Evolutionary conservation across 495 filamentous ascomycete species (phyloP), one percentile per base, ranked within the genome.

Genomic region (Penicillium odoratum): DNA sequence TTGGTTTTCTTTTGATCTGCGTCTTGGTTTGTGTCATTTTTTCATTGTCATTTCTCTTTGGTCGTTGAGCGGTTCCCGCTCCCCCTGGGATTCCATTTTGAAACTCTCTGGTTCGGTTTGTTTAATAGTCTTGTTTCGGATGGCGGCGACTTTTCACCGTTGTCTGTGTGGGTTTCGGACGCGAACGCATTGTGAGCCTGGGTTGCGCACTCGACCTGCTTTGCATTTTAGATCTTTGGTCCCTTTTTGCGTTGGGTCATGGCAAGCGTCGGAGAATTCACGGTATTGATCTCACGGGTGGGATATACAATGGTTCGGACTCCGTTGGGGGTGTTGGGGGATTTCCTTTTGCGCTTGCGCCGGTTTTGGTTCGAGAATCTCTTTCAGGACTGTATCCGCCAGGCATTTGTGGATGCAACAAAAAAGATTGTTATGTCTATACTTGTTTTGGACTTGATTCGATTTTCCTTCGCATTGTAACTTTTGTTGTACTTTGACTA

Each of bases 201-300:
- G 62, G 55, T 61, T 65, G 61, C 50, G 56, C 60, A 63, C 65
- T 74, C 66, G 65, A 66, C 61, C 65, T 63, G 55, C 60, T 62
- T 73, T 71, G 70, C 74, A 73, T 75, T 74, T 69, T 76, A 81
- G 78, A 80, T 71, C 71, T 73, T 73, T 71, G 65, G 50, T 75
- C 67, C 63, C 69, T 69, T 67, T 74, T 65, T 72, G 75, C 73
- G 66, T 74, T 73, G 60, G 68, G 68, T 69, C 71, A 69, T 67
- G 69, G 73, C 72, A 69, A 70, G 74, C 71, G 69, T 72, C 69
- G 75, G 75, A 75, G 75, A 75, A 75, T 71, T 69, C 67, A 73
- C 63, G 75, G 74, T 73, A 66, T 74, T 75, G 74, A 75, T 75
- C 64, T 69, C 68, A 71, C 62, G 71, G 74, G 68, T 73, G 73